Base-by-base conservation (phyloP, 2,329 filamentous ascomycete species). In the Lasiodiplodia citricola region DNA sequence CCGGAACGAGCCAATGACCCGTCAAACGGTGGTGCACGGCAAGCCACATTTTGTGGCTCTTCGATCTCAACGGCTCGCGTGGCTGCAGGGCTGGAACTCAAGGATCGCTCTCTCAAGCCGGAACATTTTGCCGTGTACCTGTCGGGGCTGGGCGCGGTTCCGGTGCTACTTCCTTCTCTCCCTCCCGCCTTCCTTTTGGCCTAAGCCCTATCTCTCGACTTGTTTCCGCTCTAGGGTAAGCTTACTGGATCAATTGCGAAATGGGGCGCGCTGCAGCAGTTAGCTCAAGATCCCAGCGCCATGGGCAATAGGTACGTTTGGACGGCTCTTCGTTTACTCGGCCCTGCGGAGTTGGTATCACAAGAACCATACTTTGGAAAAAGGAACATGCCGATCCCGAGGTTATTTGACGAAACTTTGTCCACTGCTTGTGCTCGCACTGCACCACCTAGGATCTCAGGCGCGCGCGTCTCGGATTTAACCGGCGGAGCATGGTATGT, bases 61-160 rank as follows among this genome's bases (percentile, higher is more conserved):
- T 35, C 47, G 47, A 64, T 64, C 31, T 52, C 47, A 64, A 64
- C 60, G 47, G 25, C 10, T 47, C 60, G 60, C 47, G 28, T 14
- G n/a, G 25, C 41, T 51, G 41, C 41, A 62, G 23, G 57, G 18
- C 38, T 31, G 18, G 57, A 25, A 41, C 5, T 18, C 25, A 41
- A 62, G 14, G 47, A 64, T 64, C 60, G 60, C 11, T 52, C 60
- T 25, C 23, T 31, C 23, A 31, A 63, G 21, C 35, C 25, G 31
- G 25, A 44, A 21, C 41, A 14, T 35, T 7, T 58, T n/a, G 7
- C 18, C 44, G 44, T 21, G 44, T 21, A 35, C 31, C 31, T 35
- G 8, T 35, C 31, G 28, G 28, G 6, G 41, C 18, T 4, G 18
- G 41, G 41, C 38, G 38, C 5, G 2, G 41, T 47, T 47, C 41